Evolutionary conservation across 2,329 filamentous ascomycete species (phyloP), one percentile per base, ranked within the genome.

Genomic region (Aspergillus neotritici): DNA sequence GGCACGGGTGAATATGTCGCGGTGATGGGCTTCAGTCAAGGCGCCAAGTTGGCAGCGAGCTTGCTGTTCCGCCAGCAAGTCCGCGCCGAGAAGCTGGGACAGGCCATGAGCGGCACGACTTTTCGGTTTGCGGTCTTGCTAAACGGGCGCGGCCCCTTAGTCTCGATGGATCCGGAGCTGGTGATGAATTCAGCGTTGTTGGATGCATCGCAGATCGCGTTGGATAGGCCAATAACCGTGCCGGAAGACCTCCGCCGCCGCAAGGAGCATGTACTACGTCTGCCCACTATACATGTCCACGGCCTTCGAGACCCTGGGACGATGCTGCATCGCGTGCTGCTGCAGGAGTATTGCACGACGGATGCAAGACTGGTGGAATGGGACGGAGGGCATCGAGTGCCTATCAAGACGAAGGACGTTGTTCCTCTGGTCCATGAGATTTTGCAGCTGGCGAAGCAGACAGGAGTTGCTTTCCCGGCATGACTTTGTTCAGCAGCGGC

Each of bases 321-420:
- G 16, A 66, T 76, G 46, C 63, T 78, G 34, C 83, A 86, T 58
- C 65, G 74, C 42, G 67, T 73, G 57, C 56, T 83, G 52, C 57
- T 80, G 39, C 62, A 77, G 7, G 64, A 76, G 40, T 88, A 83
- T 60, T 86, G 80, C 57, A 71, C 78, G 38, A 57, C 68, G 8
- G 73, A 70, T 0, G 68, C 75, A 5, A 72, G 65, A 31, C 48
- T 88, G 35, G 62, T 90, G 1, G 82, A 88, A 61, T 90, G 86
- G 86, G 76, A 86, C 44, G 86, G 84, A 0, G 75, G 73, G 1
- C 86, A 91, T 61, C 69, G 86, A 5, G 70, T 91, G 37, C 83
- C 85, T 2, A 74, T 90, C 46, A 86, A 84, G 69, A 70, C 67
- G 15, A 67, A 64, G 25, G 85, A 89, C 62, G 83, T 89, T 3